Base-by-base conservation (phyloP, 2,329 filamentous ascomycete species). In the Cordyceps farinosa region DNA sequence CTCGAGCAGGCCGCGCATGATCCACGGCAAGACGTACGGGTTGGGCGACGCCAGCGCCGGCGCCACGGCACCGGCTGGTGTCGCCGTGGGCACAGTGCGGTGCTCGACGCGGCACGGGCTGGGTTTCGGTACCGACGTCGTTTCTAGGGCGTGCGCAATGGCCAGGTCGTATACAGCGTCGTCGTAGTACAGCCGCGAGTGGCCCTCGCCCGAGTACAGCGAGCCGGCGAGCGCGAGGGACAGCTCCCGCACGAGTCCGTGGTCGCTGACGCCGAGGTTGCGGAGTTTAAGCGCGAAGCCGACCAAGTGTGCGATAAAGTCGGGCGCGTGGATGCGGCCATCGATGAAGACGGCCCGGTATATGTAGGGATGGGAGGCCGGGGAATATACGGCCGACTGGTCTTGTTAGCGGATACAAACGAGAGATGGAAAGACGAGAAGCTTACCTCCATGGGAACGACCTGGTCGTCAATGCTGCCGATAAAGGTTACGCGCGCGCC, bases 261-360 rank as follows among this genome's bases (percentile, higher is more conserved):
- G 95, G 73, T 99, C 95, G 2, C 91, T 89, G 30, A 98, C 84
- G 40, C 95, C 95, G 1, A 97, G 84, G 72, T 99, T 99, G 61
- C 95, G 91, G 10, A 99, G 83, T 71, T 97, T 98, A 67, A 98
- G 85, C 0, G 91, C 90, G 73, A 99, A 97, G 53, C 92, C 93
- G 51, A 99, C 89, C 2, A 99, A 85, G 71, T 97, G 91, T 2
- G 92, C 91, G 57, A 99, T 88, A 72, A 99, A 99, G 74, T 96
- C 93, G 2, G 93, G 92, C 0, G 93, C 90, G 73, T 98, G 94
- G 40, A 97, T 84, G 64, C 93, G 88, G 32, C 93, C 91, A 75
- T 99, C 94, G 61, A 99, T 90, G 73, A 98, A 98, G 17, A 96
- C 92, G n/a, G 93, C 91, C 34, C 95, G 88, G 74, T 92, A 96